Conservation (phyloP, 495 filamentous ascomycete species). For the Penicillium salamii region DNA sequence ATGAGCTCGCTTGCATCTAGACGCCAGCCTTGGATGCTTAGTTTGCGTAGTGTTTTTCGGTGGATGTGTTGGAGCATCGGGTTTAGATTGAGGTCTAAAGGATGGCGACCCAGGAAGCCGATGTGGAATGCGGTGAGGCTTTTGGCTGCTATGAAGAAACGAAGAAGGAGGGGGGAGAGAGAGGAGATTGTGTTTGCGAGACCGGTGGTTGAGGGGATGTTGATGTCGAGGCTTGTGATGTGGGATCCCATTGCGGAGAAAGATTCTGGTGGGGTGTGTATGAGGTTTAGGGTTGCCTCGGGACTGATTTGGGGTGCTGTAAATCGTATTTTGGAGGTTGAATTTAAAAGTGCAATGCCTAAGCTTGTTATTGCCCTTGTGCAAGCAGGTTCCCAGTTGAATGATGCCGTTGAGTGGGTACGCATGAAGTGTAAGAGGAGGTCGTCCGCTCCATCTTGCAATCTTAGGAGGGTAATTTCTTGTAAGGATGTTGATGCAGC, state of each 20-base stretch:
- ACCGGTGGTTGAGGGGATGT: conserved; percentile 56
- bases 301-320: conserved; percentile 64
- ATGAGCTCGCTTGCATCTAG: conserved; percentile 60
- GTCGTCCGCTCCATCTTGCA: conserved; percentile 59
- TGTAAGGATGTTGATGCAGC: conserved; percentile 57
- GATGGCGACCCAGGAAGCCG: conserved; percentile 57
- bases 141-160: conserved; percentile 55
- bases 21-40: conserved; percentile 65
- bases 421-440: conserved; percentile 43
- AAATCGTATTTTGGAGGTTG: conserved; percentile 56
- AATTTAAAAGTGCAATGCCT: conserved; percentile 52
- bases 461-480: conserved; percentile 62
- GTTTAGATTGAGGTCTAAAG: conserved; percentile 56
- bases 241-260: conserved; percentile 52
- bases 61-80: conserved; percentile 60
- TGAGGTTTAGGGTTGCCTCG: conserved; percentile 51
- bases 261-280: conserved; percentile 41
- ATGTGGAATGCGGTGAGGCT: conserved; percentile 65
- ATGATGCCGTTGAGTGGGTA: conserved; percentile 13
- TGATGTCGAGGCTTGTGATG: conserved; percentile 56
- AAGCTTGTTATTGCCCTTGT: conserved; percentile 59
- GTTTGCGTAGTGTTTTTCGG: conserved; percentile 59
- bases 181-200: conserved; percentile 53
- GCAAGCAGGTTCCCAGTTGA: conserved; percentile 58
- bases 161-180: conserved; percentile 53